Base-by-base conservation (phyloP, 495 filamentous ascomycete genomes). In the Cenococcum geophilum region DNA sequence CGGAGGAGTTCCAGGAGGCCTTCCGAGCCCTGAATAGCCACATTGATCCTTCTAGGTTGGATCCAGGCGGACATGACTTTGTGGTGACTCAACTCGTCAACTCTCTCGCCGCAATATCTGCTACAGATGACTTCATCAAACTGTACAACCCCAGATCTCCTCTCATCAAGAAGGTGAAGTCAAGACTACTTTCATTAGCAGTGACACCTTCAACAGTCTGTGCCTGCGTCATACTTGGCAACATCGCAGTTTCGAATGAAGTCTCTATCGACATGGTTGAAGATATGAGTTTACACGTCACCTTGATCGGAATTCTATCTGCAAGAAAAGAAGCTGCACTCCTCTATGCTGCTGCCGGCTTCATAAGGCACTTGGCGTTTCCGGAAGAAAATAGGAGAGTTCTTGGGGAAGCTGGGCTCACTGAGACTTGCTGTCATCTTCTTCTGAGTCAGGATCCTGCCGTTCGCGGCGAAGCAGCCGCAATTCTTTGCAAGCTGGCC, bases 161-260 rank as follows among this genome's bases (percentile, higher is more conserved):
- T 20, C 22, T 65, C 5, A 54, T 62, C 20, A 48, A 53, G 36
- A 62, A 65, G 27, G 35, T 68, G 16, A 62, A 27, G 23, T 55
- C 61, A 0, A 67, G 60, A 16, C 20, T 62, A 16, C 40, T 63
- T 20, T 56, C 48, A n/a, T 10, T 55, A 50, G 40, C 50, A 22
- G 23, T 40, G 45, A 55, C 57, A 21, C 65, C 61, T 20, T 61
- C 50, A 1, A 61, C 60, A 11, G 62, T 69, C 3, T 66, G 56
- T 35, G 59, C 52, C 14, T 69, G 63, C 50, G 52, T 66, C 25
- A 63, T 66, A 1, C 63, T 69, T 18, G 66, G 63, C 18, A 69
- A 69, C 35, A 49, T 69, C 1, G 66, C 66, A 16, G 63, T 62
- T 16, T 66, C 66, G 10, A 63, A 69, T 36, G 10, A 63, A 21